Conservation (phyloP, 2,329 filamentous ascomycete genomes). For the Talaromyces albobiverticillius region DNA sequence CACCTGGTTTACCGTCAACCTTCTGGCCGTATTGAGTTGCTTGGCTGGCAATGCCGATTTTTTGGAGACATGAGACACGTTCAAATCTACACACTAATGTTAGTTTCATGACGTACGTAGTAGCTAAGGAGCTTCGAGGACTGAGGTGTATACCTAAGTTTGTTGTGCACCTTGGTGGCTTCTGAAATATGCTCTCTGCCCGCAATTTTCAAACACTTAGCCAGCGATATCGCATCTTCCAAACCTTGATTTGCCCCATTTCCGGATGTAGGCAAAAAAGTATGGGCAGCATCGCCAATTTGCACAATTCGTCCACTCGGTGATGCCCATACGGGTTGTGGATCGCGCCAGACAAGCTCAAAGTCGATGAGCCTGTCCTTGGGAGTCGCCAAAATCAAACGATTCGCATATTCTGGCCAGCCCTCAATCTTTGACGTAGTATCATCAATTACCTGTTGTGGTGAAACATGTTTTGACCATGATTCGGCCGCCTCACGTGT, state of each 20-base stretch:
- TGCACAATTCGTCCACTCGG: constrained; percentile 19
- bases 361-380: constrained; percentile 12
- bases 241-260: constrained; percentile 12
- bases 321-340: constrained; percentile 11
- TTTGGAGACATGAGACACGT: constrained; percentile 13
- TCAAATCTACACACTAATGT: not conserved
- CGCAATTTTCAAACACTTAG: constrained; percentile 8
- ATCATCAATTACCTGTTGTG: constrained; percentile 15
- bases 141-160: not conserved
- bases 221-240: constrained; percentile 13
- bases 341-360: constrained; percentile 14
- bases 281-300: constrained; percentile 12
- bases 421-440: constrained; percentile 15
- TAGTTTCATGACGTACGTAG: too few species aligned
- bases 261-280: constrained; percentile 9
- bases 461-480: constrained; percentile 16
- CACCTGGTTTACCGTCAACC: not conserved
- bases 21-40: constrained; percentile 11
- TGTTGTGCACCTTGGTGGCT: constrained; percentile 12
- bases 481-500: constrained; percentile 10
- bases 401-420: constrained; percentile 16
- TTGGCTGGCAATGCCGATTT: constrained; percentile 11
- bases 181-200: constrained; percentile 6
- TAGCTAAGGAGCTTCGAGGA: too few species aligned
- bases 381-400: constrained; percentile 15